Evolutionary conservation across 495 filamentous ascomycete genomes (phyloP).

Genomic region (Astrocystis sublimbata): DNA sequence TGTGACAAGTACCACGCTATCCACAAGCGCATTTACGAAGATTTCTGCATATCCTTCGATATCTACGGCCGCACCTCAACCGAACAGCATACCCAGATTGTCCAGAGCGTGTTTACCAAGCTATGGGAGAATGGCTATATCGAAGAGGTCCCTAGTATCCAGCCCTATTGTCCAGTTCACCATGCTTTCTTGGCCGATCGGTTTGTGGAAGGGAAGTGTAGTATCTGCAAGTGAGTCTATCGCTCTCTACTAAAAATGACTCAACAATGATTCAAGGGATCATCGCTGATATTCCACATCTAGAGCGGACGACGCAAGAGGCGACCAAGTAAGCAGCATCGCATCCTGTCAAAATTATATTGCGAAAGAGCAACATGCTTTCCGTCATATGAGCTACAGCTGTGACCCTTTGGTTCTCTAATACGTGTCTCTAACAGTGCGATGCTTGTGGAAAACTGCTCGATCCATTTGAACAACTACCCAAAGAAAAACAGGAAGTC

Average conservation of each 20-base stretch:
- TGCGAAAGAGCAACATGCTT: not conserved
- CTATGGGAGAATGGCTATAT: slow-evolving; percentile 79
- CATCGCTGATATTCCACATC: not conserved
- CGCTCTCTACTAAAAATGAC: not conserved
- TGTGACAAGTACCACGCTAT: slow-evolving; percentile 42
- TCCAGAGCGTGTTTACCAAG: slow-evolving; percentile 79
- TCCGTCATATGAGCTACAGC: not conserved
- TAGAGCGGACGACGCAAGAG: not conserved
- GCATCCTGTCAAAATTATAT: not conserved
- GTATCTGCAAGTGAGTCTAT: slow-evolving; percentile 8
- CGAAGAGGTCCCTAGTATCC: slow-evolving; percentile 69
- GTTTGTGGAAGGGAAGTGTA: slow-evolving; percentile 43
- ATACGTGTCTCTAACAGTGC: slow-evolving; percentile 45
- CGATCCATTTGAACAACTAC: slow-evolving; percentile 42
- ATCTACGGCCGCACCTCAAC: slow-evolving; percentile 42
- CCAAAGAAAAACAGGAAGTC: not conserved
- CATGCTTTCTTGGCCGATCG: slow-evolving; percentile 87
- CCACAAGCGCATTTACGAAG: slow-evolving; percentile 38
- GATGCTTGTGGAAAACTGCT: slow-evolving; percentile 79
- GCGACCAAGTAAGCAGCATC: slow-evolving; percentile 10
- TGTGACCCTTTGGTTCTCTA: not conserved
- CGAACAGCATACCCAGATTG: slow-evolving; percentile 70
- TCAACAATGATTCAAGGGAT: not conserved
- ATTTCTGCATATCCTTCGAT: slow-evolving; percentile 42
- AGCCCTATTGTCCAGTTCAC: slow-evolving; percentile 87